Conservation (phyloP, 2,329 filamentous ascomycete species). For the Aspergillus bombycis region DNA sequence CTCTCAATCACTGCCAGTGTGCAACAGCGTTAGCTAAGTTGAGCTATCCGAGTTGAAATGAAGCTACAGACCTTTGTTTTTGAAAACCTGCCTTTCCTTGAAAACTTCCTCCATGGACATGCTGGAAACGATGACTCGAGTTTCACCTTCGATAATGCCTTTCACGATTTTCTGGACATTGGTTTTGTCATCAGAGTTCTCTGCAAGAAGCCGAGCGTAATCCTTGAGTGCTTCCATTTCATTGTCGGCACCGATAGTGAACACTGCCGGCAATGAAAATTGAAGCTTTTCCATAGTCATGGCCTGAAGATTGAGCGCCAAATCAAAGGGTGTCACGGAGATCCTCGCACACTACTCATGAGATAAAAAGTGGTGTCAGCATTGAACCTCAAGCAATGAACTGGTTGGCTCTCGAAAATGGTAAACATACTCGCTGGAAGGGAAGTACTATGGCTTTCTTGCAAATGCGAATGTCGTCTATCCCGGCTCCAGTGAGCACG, state of each 20-base stretch:
- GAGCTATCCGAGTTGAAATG: neutral
- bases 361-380: neutral
- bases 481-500: constrained; percentile 78
- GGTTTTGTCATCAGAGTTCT: constrained; percentile 58
- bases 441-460: constrained; percentile 76
- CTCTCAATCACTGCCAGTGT: constrained; percentile 62
- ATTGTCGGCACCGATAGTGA: constrained; percentile 81
- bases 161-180: constrained; percentile 86
- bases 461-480: constrained; percentile 73
- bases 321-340: constrained; percentile 64
- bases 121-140: constrained; percentile 76
- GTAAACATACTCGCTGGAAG: constrained; percentile 60
- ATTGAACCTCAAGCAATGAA: neutral
- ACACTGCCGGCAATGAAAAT: constrained; percentile 79
- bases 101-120: constrained; percentile 97
- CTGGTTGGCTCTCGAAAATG: neutral
- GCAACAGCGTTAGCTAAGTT: neutral
- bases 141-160: constrained; percentile 88
- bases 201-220: constrained; percentile 79
- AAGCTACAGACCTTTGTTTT: constrained; percentile 61
- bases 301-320: constrained; percentile 78
- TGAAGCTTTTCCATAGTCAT: constrained; percentile 91
- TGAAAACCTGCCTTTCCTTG: constrained; percentile 75
- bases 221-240: constrained; percentile 72
- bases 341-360: constrained; percentile 36